Percentiles rank a stretch among this genome's conserved stretches.
Conservation (phyloP, 2,329 filamentous ascomycete species). For the Pseudocercospora fijiensis region DNA sequence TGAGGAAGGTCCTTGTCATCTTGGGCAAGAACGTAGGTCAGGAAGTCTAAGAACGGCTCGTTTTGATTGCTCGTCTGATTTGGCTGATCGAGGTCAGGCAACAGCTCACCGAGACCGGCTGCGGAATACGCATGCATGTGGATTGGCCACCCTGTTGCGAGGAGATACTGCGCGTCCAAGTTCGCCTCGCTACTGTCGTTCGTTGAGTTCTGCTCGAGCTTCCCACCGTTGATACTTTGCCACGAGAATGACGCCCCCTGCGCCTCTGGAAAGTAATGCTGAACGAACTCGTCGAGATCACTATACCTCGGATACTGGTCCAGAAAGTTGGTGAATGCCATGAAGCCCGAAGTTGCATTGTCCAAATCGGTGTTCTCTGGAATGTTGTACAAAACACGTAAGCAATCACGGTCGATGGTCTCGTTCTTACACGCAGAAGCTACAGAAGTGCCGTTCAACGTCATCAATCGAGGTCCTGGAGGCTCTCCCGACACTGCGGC, state of each 20-base stretch:
- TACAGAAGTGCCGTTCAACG: slow-evolving; percentile 18
- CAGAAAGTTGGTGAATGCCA: slow-evolving; percentile 48
- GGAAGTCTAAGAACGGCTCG: slow-evolving; percentile 65
- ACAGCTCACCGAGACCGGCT: slow-evolving; percentile 50
- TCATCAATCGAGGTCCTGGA: background rate
- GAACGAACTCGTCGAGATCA: slow-evolving; percentile 58
- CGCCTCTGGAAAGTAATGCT: slow-evolving; percentile 51
- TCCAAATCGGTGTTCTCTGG: slow-evolving; percentile 50
- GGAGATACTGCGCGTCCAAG: slow-evolving; percentile 62
- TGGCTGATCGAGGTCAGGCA: slow-evolving; percentile 48
- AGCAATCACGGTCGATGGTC: slow-evolving; percentile 54
- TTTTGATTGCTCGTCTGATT: slow-evolving; percentile 51
- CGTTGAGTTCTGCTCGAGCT: slow-evolving; percentile 45
- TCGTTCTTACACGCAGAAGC: slow-evolving; percentile 48
- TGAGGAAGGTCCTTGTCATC: slow-evolving; percentile 56
- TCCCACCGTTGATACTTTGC: slow-evolving; percentile 55
- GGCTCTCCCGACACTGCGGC: slow-evolving; percentile 18
- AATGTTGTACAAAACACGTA: slow-evolving; percentile 53
- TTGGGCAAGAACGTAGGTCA: slow-evolving; percentile 58
- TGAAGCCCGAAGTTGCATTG: slow-evolving; percentile 43
- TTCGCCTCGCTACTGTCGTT: slow-evolving; percentile 57
- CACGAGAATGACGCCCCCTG: slow-evolving; percentile 55
- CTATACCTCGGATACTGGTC: slow-evolving; percentile 51
- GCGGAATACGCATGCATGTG: slow-evolving; percentile 60
- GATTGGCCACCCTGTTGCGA: slow-evolving; percentile 55